A percentile compares a stretch with the other conserved stretches of the same genome.
These are phyloP conservation scores for Lentinula detonsa DNA, from an alignment of 768 basidiomycete genomes.

Conservation along the genomic window DNA sequence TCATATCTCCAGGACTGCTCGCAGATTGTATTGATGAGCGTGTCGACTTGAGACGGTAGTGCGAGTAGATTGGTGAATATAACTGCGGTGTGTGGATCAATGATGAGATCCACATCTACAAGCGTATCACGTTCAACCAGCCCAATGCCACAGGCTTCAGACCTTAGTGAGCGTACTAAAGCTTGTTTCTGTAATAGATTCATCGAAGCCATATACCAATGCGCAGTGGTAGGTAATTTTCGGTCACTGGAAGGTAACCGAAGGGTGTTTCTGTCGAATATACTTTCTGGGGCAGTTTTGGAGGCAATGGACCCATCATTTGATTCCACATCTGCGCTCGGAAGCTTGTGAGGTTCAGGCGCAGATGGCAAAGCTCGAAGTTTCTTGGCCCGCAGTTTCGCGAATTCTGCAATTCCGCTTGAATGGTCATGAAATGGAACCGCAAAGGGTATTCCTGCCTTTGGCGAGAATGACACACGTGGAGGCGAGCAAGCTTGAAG, in stretches of 20 bases:
- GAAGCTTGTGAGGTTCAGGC: not conserved
- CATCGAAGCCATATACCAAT: slow-evolving; percentile 68
- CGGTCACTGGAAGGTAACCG: slow-evolving; percentile 23
- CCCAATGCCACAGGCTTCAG: slow-evolving; percentile 38
- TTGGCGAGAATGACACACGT: not conserved
- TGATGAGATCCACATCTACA: slow-evolving; percentile 56
- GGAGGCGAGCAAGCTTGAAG: not conserved
- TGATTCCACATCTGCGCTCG: not conserved
- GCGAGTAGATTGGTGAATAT: slow-evolving; percentile 24
- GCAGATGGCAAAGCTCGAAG: slow-evolving; percentile 14
- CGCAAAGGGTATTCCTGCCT: not conserved
- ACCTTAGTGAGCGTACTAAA: slow-evolving; percentile 46
- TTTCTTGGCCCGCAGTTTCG: slow-evolving; percentile 32
- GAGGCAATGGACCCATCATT: slow-evolving; percentile 1
- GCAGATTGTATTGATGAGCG: slow-evolving; percentile 37
- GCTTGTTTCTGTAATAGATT: slow-evolving; percentile 62
- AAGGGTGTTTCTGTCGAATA: slow-evolving; percentile 41
- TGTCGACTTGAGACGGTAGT: slow-evolving; percentile 44
- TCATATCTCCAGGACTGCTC: slow-evolving; percentile 59
- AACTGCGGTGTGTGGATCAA: slow-evolving; percentile 48
- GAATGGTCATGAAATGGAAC: slow-evolving; percentile 12
- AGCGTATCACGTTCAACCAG: slow-evolving; percentile 63
- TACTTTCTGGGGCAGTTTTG: slow-evolving; percentile 28
- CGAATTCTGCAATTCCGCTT: slow-evolving; percentile 28
- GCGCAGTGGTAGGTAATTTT: slow-evolving; percentile 26